These are phyloP conservation scores for Lactarius akahatsu DNA, from an alignment of 768 basidiomycete genomes.

Conservation along the genomic window DNA sequence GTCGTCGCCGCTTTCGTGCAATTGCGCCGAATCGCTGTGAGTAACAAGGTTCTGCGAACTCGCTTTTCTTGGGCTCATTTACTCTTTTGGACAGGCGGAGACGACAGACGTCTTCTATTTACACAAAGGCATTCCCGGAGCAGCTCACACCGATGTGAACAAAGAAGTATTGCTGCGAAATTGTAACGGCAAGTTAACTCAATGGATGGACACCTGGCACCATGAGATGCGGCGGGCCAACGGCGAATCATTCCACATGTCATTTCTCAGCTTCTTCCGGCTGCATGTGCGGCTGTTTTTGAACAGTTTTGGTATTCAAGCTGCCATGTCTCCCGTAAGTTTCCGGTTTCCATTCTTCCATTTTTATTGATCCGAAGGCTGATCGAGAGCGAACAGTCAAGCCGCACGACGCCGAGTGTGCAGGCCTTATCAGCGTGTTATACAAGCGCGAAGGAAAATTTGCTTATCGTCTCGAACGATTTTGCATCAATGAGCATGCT, in stretches of 20 bases:
- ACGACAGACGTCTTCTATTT: slow-evolving; percentile 71
- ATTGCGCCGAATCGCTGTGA: slow-evolving; percentile 74
- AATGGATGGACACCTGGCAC: slow-evolving; percentile 74
- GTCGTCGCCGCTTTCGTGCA: slow-evolving; percentile 75
- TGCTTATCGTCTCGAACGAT: slow-evolving; percentile 71
- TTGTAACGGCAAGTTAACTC: slow-evolving; percentile 68
- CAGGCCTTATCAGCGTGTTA: slow-evolving; percentile 72
- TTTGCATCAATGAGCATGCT: slow-evolving; percentile 74
- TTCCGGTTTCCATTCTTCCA: slow-evolving; percentile 7
- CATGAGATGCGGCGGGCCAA: slow-evolving; percentile 70
- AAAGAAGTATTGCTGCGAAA: slow-evolving; percentile 69
- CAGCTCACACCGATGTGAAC: slow-evolving; percentile 61
- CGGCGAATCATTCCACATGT: slow-evolving; percentile 73
- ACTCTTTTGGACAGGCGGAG: slow-evolving; percentile 52
- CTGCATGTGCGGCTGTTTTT: slow-evolving; percentile 77
- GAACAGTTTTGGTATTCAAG: slow-evolving; percentile 80
- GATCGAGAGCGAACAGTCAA: slow-evolving; percentile 42
- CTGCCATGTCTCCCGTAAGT: slow-evolving; percentile 56
- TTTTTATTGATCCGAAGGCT: slow-evolving; percentile 13
- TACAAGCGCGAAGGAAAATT: slow-evolving; percentile 66
- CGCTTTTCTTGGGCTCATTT: background rate
- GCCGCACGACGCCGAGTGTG: slow-evolving; percentile 57
- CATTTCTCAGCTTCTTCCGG: slow-evolving; percentile 73
- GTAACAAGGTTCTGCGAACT: slow-evolving; percentile 32
- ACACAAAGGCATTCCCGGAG: slow-evolving; percentile 45